Evolutionary conservation across 495 filamentous ascomycete genomes (phyloP).

Genomic region (Tuber brumale): DNA sequence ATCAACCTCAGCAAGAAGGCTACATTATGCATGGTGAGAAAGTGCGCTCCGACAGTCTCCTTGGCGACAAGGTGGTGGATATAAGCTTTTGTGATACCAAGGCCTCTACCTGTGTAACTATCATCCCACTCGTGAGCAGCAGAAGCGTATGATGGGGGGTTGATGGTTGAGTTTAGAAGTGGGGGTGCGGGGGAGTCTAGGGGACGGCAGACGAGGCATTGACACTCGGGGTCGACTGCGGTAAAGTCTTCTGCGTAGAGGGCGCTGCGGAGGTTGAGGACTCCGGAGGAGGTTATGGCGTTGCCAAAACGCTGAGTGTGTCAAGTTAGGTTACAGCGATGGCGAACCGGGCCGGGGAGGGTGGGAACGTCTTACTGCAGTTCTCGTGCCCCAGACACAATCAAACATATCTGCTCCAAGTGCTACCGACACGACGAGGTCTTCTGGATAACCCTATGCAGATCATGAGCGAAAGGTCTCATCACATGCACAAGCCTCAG

Average conservation of each 20-base stretch:
- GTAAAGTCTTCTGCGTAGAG: conserved; percentile 69
- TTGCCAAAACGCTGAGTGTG: conserved; percentile 70
- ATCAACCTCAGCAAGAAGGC: conserved; percentile 82
- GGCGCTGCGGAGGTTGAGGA: conserved; percentile 74
- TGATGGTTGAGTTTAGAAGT: conserved; percentile 27
- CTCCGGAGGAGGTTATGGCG: conserved; percentile 73
- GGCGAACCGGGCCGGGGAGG: conserved; percentile 27
- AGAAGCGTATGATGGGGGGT: conserved; percentile 23
- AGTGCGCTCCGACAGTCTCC: conserved; percentile 90
- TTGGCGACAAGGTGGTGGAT: conserved; percentile 87
- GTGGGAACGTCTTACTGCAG: conserved; percentile 50
- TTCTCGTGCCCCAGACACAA: conserved; percentile 96
- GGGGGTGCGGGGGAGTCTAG: conserved; percentile 37
- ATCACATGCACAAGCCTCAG: neutral
- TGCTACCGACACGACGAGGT: conserved; percentile 83
- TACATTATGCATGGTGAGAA: conserved; percentile 93
- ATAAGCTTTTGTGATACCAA: conserved; percentile 82
- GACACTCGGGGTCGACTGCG: conserved; percentile 74
- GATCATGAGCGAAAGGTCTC: conserved; percentile 20
- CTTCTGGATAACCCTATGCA: conserved; percentile 77
- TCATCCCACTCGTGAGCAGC: neutral
- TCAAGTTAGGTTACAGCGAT: conserved; percentile 3
- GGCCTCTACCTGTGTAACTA: conserved; percentile 54
- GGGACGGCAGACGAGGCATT: conserved; percentile 69
- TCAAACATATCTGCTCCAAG: conserved; percentile 99